Conservation (phyloP, 441 rosid genomes). For the Melastoma candidum region DNA sequence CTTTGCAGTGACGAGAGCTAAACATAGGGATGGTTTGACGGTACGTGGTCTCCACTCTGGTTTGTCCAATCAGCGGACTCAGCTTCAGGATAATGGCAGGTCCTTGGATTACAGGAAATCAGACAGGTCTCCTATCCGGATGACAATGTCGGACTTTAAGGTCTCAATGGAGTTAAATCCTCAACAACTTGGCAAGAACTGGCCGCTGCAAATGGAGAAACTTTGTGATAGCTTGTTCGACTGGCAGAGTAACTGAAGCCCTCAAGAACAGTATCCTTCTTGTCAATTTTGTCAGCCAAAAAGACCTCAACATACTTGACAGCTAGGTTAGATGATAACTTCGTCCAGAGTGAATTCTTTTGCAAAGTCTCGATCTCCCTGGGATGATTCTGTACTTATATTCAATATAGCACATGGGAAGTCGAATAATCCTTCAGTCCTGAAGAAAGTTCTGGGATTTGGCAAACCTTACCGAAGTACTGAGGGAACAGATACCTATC, state of each 20-base stretch:
- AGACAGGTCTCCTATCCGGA: not conserved
- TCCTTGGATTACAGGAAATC: not conserved
- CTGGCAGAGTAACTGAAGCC: not conserved
- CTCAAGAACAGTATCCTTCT: not conserved
- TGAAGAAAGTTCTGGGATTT: not conserved
- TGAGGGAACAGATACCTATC: not conserved
- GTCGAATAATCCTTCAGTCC: not conserved
- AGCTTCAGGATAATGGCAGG: conserved; percentile 1
- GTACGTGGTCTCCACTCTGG: not conserved
- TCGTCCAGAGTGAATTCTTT: not conserved
- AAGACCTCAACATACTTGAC: conserved; percentile 1
- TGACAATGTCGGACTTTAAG: conserved; percentile 12
- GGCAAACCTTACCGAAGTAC: not conserved
- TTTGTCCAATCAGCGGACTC: conserved; percentile 1
- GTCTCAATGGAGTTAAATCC: conserved; percentile 13
- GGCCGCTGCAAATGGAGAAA: conserved; percentile 12
- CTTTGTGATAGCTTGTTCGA: not conserved
- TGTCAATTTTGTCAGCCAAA: not conserved
- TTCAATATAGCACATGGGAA: not conserved
- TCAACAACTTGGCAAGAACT: conserved; percentile 11
- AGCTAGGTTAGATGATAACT: not conserved
- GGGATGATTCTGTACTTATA: not conserved
- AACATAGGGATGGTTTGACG: not conserved
- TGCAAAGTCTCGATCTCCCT: not conserved
- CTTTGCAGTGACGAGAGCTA: conserved; percentile 4